These are phyloP conservation scores for Thermoascus crustaceus DNA, from an alignment of 2,329 filamentous ascomycete species.

Conservation along the genomic window DNA sequence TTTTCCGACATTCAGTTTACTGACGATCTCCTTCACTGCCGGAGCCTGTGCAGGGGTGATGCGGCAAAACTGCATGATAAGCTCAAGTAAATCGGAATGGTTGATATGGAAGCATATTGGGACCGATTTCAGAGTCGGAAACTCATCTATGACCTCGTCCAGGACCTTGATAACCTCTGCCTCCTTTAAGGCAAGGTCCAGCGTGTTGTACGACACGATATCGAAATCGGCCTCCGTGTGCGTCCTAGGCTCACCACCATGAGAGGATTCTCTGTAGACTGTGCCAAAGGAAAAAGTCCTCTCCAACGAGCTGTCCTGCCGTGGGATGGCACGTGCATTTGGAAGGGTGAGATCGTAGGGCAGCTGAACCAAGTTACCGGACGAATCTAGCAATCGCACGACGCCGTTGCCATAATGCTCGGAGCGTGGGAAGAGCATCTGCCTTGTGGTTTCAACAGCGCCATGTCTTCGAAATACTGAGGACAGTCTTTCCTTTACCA, in stretches of 20 bases:
- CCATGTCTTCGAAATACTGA: slow-evolving; percentile 83
- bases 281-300: slow-evolving; percentile 81
- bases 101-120: slow-evolving; percentile 86
- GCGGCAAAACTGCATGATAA: slow-evolving; percentile 84
- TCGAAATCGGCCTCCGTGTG: slow-evolving; percentile 94
- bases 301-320: slow-evolving; percentile 53
- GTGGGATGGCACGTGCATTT: slow-evolving; percentile 75
- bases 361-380: slow-evolving; percentile 84
- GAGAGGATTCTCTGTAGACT: slow-evolving; percentile 72
- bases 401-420: slow-evolving; percentile 66
- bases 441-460: slow-evolving; percentile 70
- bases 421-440: slow-evolving; percentile 72
- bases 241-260: slow-evolving; percentile 71
- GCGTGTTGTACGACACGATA: slow-evolving; percentile 72
- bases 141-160: slow-evolving; percentile 76
- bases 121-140: slow-evolving; percentile 63
- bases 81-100: slow-evolving; percentile 74
- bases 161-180: slow-evolving; percentile 90
- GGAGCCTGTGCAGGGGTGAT: slow-evolving; percentile 62
- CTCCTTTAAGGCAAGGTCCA: slow-evolving; percentile 81
- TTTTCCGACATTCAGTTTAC: slow-evolving; percentile 74
- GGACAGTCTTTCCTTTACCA: slow-evolving; percentile 66
- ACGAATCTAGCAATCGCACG: slow-evolving; percentile 71
- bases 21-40: slow-evolving; percentile 72
- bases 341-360: slow-evolving; percentile 89